Evolutionary conservation across 805 yeast species (phyloP).

Genomic region (Wickerhamomyces subpelliculosus): DNA sequence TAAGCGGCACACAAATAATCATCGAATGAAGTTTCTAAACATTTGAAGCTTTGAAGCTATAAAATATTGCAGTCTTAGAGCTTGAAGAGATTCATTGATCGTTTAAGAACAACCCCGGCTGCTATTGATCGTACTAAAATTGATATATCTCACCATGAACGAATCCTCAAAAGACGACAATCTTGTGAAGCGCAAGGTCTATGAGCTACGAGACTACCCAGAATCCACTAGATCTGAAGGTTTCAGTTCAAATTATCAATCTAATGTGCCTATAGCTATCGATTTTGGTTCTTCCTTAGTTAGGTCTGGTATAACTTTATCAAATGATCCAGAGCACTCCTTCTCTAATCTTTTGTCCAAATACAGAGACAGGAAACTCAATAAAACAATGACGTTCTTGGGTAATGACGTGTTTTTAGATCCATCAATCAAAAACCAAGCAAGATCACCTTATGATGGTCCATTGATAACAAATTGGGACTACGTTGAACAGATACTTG

Average conservation of each 20-base stretch:
- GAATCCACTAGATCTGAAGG: conserved; percentile 32
- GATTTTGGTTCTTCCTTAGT: conserved; percentile 71
- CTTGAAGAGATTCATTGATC: too few relatives aligned
- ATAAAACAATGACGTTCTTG: conserved; percentile 55
- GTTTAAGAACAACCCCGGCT: too few relatives aligned
- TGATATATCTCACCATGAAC: not conserved
- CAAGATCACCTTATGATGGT: conserved; percentile 83
- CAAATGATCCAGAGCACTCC: conserved; percentile 43
- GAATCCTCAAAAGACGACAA: conserved; percentile 8
- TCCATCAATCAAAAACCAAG: conserved; percentile 55
- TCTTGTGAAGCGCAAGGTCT: conserved; percentile 13
- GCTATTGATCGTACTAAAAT: too few relatives aligned
- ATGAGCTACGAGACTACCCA: conserved; percentile 15
- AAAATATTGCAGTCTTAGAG: too few relatives aligned
- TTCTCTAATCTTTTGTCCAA: conserved; percentile 68
- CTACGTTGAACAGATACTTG: conserved; percentile 70
- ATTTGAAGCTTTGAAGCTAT: too few relatives aligned
- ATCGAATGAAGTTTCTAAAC: too few relatives aligned
- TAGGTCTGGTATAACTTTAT: conserved; percentile 52
- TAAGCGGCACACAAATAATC: too few relatives aligned
- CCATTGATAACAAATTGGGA: conserved; percentile 90
- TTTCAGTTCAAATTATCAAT: conserved; percentile 38
- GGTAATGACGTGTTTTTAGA: conserved; percentile 82
- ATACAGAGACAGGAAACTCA: conserved; percentile 71
- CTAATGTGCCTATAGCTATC: conserved; percentile 72